Evolutionary conservation across 371 early-diverging fungal genomes (phyloP).

Genomic region (Lichtheimia ornata): DNA sequence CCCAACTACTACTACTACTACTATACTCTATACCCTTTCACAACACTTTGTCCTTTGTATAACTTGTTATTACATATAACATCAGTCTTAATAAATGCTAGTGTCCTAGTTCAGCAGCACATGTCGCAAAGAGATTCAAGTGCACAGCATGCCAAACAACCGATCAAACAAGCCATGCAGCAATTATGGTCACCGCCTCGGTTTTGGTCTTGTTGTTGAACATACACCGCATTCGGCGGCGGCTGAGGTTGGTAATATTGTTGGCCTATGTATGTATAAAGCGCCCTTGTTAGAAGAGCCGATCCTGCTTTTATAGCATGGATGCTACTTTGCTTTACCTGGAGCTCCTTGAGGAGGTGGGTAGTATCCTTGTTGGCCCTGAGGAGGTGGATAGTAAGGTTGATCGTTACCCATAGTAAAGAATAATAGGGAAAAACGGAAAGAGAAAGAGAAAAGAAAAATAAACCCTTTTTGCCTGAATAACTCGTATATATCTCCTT

Average conservation of each 20-base stretch:
- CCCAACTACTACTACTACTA: too few relatives aligned
- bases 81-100: background rate
- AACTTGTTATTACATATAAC: background rate
- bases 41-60: background rate
- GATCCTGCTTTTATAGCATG: background rate
- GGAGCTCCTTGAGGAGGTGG: slow-evolving; percentile 20
- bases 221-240: slow-evolving; percentile 16
- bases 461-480: background rate
- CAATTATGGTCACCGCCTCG: slow-evolving; percentile 9
- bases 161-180: slow-evolving; percentile 22
- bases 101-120: slow-evolving; percentile 7
- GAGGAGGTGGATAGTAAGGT: slow-evolving; percentile 16
- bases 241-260: slow-evolving; percentile 20
- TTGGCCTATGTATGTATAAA: background rate
- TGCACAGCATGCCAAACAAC: slow-evolving; percentile 21
- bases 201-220: slow-evolving; percentile 15
- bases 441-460: slow-evolving; percentile 6
- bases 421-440: background rate
- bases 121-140: slow-evolving; percentile 16
- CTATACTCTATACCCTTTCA: too few relatives aligned
- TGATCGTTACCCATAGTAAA: slow-evolving; percentile 11
- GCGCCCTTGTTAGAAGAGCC: background rate
- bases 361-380: slow-evolving; percentile 10
- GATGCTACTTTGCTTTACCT: slow-evolving; percentile 1
- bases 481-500: too few relatives aligned